Conservation (phyloP, 768 basidiomycete species). For the Hericium rajendrae region DNA sequence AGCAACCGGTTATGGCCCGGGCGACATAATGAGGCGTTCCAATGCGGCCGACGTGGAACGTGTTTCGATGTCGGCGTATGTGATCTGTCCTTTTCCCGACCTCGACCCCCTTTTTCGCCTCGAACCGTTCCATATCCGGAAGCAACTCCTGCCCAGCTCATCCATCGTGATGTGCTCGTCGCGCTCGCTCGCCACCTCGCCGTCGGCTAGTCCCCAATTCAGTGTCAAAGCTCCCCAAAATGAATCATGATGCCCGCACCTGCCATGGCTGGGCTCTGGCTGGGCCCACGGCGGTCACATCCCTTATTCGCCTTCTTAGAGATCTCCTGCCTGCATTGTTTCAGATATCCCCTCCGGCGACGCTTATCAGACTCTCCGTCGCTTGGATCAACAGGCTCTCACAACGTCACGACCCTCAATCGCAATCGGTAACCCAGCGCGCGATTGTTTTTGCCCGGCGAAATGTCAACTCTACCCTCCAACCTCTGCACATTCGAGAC, state of each 20-base stretch:
- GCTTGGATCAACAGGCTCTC: neutral
- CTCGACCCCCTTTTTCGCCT: neutral
- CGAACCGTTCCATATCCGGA: neutral
- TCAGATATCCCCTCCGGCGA: neutral
- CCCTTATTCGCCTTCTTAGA: neutral
- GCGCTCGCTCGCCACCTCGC: too few relatives aligned
- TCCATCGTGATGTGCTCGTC: neutral
- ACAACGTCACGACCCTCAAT: neutral
- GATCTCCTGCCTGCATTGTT: neutral
- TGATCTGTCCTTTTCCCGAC: neutral
- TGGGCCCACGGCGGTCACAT: neutral
- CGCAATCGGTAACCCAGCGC: neutral
- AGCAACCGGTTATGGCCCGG: constrained; percentile 43
- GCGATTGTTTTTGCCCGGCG: too few relatives aligned
- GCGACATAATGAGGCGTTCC: constrained; percentile 35
- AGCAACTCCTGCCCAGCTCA: neutral
- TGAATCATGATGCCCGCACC: neutral
- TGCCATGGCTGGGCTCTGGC: neutral
- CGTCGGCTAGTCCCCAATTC: neutral
- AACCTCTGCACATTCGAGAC: too few relatives aligned
- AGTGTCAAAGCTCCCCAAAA: neutral
- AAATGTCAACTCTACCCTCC: too few relatives aligned
- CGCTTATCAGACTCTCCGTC: neutral
- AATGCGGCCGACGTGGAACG: constrained; percentile 69
- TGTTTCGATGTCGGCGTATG: constrained; percentile 52